phyloP scores from a whole-genome alignment of 805 yeast species.

The Lipomyces sp. region DNA sequence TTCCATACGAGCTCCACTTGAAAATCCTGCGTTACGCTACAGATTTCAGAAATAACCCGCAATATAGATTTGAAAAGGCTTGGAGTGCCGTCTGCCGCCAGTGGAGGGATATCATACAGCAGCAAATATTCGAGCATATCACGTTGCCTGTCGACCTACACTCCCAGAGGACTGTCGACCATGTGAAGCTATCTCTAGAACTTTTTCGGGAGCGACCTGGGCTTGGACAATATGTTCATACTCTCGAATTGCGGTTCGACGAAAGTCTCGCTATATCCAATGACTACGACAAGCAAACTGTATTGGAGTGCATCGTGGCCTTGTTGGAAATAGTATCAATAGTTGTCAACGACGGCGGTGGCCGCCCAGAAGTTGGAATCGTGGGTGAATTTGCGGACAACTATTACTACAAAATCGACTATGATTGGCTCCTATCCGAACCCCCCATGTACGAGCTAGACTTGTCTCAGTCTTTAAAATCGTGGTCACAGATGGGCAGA shows the following conservation, averaged over 20 bases:
- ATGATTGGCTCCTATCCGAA: not conserved
- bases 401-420: not conserved
- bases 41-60: not conserved
- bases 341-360: not conserved
- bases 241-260: not conserved
- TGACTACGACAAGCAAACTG: not conserved
- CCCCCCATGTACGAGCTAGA: not conserved
- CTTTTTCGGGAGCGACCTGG: not conserved
- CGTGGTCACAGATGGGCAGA: not conserved
- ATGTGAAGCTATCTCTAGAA: not conserved
- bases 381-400: not conserved
- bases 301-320: not conserved
- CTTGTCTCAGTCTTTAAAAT: not conserved
- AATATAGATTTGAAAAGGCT: not conserved
- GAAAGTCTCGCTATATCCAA: not conserved
- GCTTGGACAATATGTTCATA: slow-evolving; percentile 1
- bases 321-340: slow-evolving; percentile 1
- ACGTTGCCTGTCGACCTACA: not conserved
- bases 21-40: slow-evolving; percentile 1
- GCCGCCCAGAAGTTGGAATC: not conserved
- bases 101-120: slow-evolving; percentile 16
- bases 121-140: slow-evolving; percentile 9
- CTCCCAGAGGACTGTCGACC: not conserved
- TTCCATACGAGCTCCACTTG: slow-evolving; percentile 8
- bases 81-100: slow-evolving; percentile 12